Conservation (phyloP, 768 basidiomycete species). For the Neoboletus brunneissimus region DNA sequence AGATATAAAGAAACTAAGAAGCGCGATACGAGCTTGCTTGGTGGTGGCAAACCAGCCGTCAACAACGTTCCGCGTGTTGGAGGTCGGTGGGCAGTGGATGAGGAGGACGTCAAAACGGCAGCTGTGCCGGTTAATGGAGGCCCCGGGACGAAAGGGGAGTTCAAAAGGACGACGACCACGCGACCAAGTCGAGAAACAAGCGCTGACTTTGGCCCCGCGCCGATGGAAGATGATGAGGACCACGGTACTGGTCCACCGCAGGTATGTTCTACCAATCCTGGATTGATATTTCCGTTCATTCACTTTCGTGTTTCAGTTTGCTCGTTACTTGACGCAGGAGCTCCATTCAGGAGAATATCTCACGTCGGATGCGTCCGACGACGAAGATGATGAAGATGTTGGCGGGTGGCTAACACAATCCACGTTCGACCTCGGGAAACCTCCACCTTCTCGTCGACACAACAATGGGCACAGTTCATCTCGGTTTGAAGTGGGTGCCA, state of each 20-base stretch:
- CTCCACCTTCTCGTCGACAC: slow-evolving; percentile 48
- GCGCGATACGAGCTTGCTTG: slow-evolving; percentile 74
- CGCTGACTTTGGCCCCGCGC: slow-evolving; percentile 63
- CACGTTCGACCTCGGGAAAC: slow-evolving; percentile 56
- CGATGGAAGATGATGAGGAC: slow-evolving; percentile 48
- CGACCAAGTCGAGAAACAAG: slow-evolving; percentile 48
- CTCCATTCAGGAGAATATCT: slow-evolving; percentile 62
- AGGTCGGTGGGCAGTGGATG: slow-evolving; percentile 69
- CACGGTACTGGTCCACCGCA: slow-evolving; percentile 44
- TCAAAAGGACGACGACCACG: slow-evolving; percentile 46
- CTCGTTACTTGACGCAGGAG: slow-evolving; percentile 73
- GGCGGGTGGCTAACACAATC: slow-evolving; percentile 80
- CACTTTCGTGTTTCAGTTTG: slow-evolving; percentile 51
- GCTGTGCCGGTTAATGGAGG: slow-evolving; percentile 20
- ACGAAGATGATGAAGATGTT: slow-evolving; percentile 59
- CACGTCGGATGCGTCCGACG: slow-evolving; percentile 50
- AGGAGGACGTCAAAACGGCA: slow-evolving; percentile 43
- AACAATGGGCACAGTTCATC: slow-evolving; percentile 46
- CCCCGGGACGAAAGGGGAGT: slow-evolving; percentile 50
- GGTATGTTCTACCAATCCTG: slow-evolving; percentile 29
- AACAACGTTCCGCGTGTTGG: slow-evolving; percentile 31
- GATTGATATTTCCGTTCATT: not conserved
- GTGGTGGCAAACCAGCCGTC: slow-evolving; percentile 78
- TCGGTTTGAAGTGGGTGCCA: slow-evolving; percentile 55
- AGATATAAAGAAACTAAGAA: slow-evolving; percentile 84